Base-by-base conservation (phyloP, 2,329 filamentous ascomycete species). In the Monilinia fructigena region DNA sequence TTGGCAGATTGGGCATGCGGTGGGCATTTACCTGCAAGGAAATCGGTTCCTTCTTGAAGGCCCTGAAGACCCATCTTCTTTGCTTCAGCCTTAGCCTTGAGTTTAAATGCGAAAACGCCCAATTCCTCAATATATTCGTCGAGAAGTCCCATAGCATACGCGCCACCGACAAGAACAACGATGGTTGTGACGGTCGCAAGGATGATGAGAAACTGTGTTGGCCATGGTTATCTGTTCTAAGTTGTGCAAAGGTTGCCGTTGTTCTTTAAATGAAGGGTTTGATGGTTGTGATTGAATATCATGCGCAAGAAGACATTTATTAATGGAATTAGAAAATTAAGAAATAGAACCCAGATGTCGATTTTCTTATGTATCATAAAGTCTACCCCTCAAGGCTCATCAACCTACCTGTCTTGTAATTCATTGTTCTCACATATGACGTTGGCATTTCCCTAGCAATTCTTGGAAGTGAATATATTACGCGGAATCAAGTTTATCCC, bases 1-100 rank as follows among this genome's bases (percentile, higher is more conserved):
- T 6, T 50, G n/a, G 7, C 20, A 26, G n/a, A 11, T 16, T 16
- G 26, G 4, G 20, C 20, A 26, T 26, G 35, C 10, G 20, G 16
- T 31, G 8, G 20, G 42, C 10, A 71, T 74, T 72, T 66, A 79
- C 78, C 73, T 65, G 74, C 75, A 4, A 77, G 56, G 67, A 79
- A 79, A 69, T 79, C 78, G 66, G 79, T 68, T 23, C 78, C 78
- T 59, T 78, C 77, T 67, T 78, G 76, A 70, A 78, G 55, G 1
- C 79, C 79, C 69, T 79, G 69, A 11, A 77, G 76, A 68, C 79
- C 72, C 69, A 79, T 70, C 65, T 77, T 77, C 70, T 79, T 78
- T 52, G 76, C 74, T 70, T 80, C 78, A 10, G 78, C 78, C 70
- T 78, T 75, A 0, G 77, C 79, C 72, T 80, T 77, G 42, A 77